Percentiles rank a stretch among this genome's conserved stretches.
Evolutionary conservation across 2,329 filamentous ascomycete species (phyloP).

Genomic region (Chaetothyriales sp.): DNA sequence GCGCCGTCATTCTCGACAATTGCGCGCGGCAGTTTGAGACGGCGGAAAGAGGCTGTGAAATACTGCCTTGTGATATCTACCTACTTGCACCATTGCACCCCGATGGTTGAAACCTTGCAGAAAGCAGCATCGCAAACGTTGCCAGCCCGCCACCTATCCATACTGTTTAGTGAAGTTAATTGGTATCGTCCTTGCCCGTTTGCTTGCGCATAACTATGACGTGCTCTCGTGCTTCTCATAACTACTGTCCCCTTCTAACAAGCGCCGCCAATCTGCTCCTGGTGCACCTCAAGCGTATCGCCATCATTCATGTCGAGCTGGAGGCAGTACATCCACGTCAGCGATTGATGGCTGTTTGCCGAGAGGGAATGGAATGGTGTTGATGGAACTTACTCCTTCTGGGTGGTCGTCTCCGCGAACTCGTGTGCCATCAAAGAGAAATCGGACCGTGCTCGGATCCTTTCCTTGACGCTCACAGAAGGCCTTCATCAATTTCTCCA

Average conservation of each 20-base stretch:
- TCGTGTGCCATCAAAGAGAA: slow-evolving; percentile 89
- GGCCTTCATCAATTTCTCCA: slow-evolving; percentile 96
- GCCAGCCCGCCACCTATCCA: background rate
- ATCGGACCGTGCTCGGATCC: slow-evolving; percentile 67
- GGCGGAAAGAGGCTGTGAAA: too few relatives aligned
- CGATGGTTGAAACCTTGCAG: background rate
- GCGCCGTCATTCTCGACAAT: too few relatives aligned
- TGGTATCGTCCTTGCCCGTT: background rate
- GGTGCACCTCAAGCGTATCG: slow-evolving; percentile 91
- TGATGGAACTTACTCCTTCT: slow-evolving; percentile 57
- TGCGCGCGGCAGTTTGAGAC: background rate
- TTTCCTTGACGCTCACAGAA: slow-evolving; percentile 97
- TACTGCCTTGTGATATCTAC: background rate
- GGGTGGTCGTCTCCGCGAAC: slow-evolving; percentile 83
- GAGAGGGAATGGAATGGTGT: background rate
- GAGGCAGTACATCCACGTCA: slow-evolving; percentile 5
- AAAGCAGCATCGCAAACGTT: background rate
- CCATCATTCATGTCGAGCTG: slow-evolving; percentile 96
- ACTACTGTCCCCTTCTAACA: background rate
- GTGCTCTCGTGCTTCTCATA: background rate
- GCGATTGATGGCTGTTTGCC: slow-evolving; percentile 2
- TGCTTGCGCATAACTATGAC: background rate
- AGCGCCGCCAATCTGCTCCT: slow-evolving; percentile 82
- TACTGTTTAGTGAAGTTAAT: background rate
- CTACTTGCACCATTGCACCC: background rate